These are phyloP conservation scores for Delonix regia DNA, from an alignment of 306 rosid genomes.

Conservation along the genomic window DNA sequence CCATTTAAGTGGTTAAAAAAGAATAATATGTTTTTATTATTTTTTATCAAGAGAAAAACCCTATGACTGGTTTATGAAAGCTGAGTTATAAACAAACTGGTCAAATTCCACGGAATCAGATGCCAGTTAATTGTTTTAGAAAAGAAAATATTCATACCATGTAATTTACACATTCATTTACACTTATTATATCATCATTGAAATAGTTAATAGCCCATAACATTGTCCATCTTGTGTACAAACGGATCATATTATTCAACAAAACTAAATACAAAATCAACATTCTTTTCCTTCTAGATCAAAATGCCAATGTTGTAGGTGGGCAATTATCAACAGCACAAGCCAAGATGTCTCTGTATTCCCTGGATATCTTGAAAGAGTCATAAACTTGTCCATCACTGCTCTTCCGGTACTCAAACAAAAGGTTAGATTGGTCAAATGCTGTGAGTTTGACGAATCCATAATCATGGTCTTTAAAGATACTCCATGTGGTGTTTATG, in stretches of 20 bases:
- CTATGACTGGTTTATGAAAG: not conserved
- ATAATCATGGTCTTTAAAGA: constrained; percentile 72
- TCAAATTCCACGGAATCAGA: not conserved
- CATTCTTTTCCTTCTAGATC: constrained; percentile 28
- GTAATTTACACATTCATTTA: not conserved
- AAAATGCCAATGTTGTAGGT: constrained; percentile 67
- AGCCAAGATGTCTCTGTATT: constrained; percentile 83
- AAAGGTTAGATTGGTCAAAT: constrained; percentile 77
- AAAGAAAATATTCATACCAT: not conserved
- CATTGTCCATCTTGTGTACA: not conserved
- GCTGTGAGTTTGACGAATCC: constrained; percentile 93
- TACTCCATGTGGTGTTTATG: constrained; percentile 77
- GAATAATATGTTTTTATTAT: too few species aligned
- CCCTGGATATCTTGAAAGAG: constrained; percentile 76
- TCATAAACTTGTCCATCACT: constrained; percentile 84
- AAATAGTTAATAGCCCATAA: not conserved
- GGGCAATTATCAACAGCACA: constrained; percentile 76
- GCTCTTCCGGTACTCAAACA: constrained; percentile 98
- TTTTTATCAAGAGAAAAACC: not conserved
- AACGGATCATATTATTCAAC: constrained; percentile 33
- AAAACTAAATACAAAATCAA: constrained; percentile 20
- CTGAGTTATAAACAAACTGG: too few species aligned
- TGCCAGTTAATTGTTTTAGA: not conserved
- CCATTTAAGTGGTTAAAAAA: too few species aligned
- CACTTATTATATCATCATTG: not conserved